Evolutionary conservation across 2,329 filamentous ascomycete species (phyloP).

Genomic region (Paraphaeosphaeria minitans): DNA sequence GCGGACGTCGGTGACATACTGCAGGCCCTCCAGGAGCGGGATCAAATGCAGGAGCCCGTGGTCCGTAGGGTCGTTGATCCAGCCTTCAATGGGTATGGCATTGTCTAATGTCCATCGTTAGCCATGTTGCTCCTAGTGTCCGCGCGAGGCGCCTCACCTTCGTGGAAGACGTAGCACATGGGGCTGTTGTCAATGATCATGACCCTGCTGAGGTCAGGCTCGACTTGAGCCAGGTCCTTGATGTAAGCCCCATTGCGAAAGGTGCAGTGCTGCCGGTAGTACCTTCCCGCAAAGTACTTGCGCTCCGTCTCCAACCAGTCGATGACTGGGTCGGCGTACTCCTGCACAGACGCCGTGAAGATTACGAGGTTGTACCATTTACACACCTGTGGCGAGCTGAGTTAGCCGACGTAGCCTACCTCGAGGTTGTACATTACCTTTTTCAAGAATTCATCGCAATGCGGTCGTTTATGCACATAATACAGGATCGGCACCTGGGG

Average conservation of each 20-base stretch:
- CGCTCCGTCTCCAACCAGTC: slow-evolving; percentile 97
- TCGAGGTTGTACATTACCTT: slow-evolving; percentile 60
- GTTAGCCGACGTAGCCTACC: slow-evolving; percentile 23
- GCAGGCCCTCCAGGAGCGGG: slow-evolving; percentile 88
- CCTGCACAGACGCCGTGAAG: slow-evolving; percentile 96
- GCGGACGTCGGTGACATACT: slow-evolving; percentile 95
- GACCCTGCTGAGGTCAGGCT: slow-evolving; percentile 95
- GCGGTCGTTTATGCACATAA: slow-evolving; percentile 96
- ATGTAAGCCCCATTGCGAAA: slow-evolving; percentile 95
- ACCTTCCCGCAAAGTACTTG: slow-evolving; percentile 92
- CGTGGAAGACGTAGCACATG: slow-evolving; percentile 96
- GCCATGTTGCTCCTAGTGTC: slow-evolving; percentile 11
- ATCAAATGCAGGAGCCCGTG: slow-evolving; percentile 92
- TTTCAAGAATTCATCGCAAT: slow-evolving; percentile 94
- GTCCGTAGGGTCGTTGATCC: slow-evolving; percentile 98
- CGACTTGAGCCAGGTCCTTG: slow-evolving; percentile 94
- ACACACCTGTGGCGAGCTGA: slow-evolving; percentile 64
- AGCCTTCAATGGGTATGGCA: slow-evolving; percentile 97
- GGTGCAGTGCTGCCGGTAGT: slow-evolving; percentile 97
- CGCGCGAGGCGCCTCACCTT: slow-evolving; percentile 66
- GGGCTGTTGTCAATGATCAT: slow-evolving; percentile 98
- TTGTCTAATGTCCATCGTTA: slow-evolving; percentile 70
- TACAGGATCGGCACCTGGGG: slow-evolving; percentile 96
- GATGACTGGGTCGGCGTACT: slow-evolving; percentile 98
- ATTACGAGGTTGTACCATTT: slow-evolving; percentile 99